Percentiles rank a stretch among this genome's conserved stretches.
Conservation (phyloP, 2,329 filamentous ascomycete genomes). For the Penicillium aurantiogriseum region DNA sequence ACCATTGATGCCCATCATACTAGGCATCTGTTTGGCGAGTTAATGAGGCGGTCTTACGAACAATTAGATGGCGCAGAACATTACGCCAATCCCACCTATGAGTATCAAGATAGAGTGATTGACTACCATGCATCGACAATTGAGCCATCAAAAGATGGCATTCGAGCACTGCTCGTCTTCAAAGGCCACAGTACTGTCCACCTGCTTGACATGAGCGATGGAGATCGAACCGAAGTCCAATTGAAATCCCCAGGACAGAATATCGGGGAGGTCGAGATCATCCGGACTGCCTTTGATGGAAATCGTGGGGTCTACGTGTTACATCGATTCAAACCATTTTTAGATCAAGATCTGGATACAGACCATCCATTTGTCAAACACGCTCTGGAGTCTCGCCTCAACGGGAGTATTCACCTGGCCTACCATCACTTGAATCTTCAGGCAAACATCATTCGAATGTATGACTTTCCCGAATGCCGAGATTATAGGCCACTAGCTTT, state of each 20-base stretch:
- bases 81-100: constrained; percentile 32
- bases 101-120: constrained; percentile 27
- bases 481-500: constrained; percentile 34
- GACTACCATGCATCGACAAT: constrained; percentile 37
- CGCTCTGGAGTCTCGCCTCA: constrained; percentile 24
- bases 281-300: constrained; percentile 32
- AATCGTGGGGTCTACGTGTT: constrained; percentile 30
- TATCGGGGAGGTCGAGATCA: constrained; percentile 31
- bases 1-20: constrained; percentile 20
- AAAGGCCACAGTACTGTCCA: constrained; percentile 31
- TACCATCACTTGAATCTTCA: constrained; percentile 24
- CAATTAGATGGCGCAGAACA: constrained; percentile 40
- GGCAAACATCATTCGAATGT: constrained; percentile 22
- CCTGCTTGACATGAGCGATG: constrained; percentile 25
- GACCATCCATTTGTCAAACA: constrained; percentile 37
- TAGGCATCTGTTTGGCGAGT: constrained; percentile 32
- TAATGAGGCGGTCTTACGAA: constrained; percentile 31
- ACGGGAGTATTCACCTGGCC: constrained; percentile 29
- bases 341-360: constrained; percentile 19
- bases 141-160: constrained; percentile 15
- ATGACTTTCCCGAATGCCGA: constrained; percentile 29
- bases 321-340: constrained; percentile 32
- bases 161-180: constrained; percentile 29
- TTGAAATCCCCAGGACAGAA: constrained; percentile 25
- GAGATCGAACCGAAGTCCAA: constrained; percentile 15